Base-by-base conservation (phyloP, 176 grass and related monocot genomes). In the Oryza glaberrima region DNA sequence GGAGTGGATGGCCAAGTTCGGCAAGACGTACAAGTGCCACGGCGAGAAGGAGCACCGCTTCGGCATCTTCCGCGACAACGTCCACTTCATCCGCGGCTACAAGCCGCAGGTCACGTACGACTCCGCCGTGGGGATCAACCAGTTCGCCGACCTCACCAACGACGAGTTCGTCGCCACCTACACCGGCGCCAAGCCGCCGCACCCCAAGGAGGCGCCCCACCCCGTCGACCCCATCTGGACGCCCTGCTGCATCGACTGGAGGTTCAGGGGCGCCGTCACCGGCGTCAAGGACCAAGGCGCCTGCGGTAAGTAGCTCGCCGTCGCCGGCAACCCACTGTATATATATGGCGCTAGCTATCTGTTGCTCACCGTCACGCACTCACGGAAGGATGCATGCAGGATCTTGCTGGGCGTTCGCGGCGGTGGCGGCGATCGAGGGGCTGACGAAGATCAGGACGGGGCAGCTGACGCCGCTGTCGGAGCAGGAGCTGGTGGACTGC, bases 391-490 rank as follows among this genome's bases (percentile, higher is more conserved):
- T 32, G 30, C 30, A 32, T 68, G 9, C 58, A 88, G 87, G 26
- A 64, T 72, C 64, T 36, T 88, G 68, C 38, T 88, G 87, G 81
- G 87, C 81, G 20, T 84, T 84, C 38, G 73, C 87, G 7, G 67
- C 81, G 2, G 68, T 79, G 17, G 87, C 81, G 54, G 67, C 87
- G 14, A 66, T 73, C 15, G 87, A 89, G 46, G 81, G 87, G 25
- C 72, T 89, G 28, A 30, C 41, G 16, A 63, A 89, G 72, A 85
- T 89, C 38, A 73, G 73, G 36, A 89, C 81, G 7, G 87, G 87
- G 9, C 4, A 11, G 11, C 43, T 75, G 6, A 80, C 51, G 40
- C 73, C 81, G 48, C 30, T 89, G 64, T 89, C 87, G 46, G 87
- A 89, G 19, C 87, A 89, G 23, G 75, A 68, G 19, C 30, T 84